Conservation (phyloP, 768 basidiomycete species). For the Boletus bicolor region DNA sequence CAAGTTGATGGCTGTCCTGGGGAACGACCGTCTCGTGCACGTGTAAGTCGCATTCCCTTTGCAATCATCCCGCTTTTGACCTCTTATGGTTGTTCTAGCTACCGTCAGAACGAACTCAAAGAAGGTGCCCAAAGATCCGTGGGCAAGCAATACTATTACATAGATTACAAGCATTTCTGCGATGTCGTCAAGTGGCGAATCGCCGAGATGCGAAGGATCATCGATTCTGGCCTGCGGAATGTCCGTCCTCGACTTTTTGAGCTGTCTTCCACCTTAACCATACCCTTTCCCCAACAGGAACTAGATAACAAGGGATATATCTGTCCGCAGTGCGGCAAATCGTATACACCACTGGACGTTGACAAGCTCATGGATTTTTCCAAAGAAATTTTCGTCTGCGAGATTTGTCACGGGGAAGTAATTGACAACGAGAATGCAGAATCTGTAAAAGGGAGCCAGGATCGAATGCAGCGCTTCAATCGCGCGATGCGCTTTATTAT, state of each 20-base stretch:
- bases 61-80: slow-evolving; percentile 2
- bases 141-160: slow-evolving; percentile 92
- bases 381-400: slow-evolving; percentile 72
- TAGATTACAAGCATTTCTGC: slow-evolving; percentile 93
- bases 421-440: slow-evolving; percentile 91
- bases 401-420: slow-evolving; percentile 83
- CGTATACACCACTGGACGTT: slow-evolving; percentile 83
- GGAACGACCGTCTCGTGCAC: slow-evolving; percentile 74
- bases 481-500: slow-evolving; percentile 84
- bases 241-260: slow-evolving; percentile 41
- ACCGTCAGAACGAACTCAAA: slow-evolving; percentile 88
- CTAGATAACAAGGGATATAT: slow-evolving; percentile 97
- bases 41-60: slow-evolving; percentile 48
- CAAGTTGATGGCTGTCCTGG: slow-evolving; percentile 80
- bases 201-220: slow-evolving; percentile 84
- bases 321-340: slow-evolving; percentile 82
- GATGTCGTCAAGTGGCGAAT: slow-evolving; percentile 98
- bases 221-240: slow-evolving; percentile 87
- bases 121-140: slow-evolving; percentile 86
- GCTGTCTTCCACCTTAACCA: not conserved
- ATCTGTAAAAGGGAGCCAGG: slow-evolving; percentile 80
- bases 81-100: slow-evolving; percentile 41
- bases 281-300: slow-evolving; percentile 51
- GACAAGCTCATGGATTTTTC: slow-evolving; percentile 76
- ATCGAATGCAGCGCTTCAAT: slow-evolving; percentile 95